These are phyloP conservation scores for Solanum okadae DNA, from an alignment of 257 asterid genomes.

Conservation along the genomic window DNA sequence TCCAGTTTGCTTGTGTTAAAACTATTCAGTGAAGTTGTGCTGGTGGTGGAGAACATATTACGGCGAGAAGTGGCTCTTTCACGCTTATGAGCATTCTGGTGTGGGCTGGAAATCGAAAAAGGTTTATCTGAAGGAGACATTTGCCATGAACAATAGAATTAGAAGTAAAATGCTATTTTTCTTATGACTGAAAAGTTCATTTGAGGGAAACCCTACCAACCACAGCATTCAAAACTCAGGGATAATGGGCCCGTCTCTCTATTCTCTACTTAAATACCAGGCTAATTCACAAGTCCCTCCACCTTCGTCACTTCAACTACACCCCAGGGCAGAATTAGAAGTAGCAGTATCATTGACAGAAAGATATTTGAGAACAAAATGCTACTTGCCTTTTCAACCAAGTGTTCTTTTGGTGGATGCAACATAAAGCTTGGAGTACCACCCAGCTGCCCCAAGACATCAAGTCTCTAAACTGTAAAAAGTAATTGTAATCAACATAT, in stretches of 20 bases:
- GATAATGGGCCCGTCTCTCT: background rate
- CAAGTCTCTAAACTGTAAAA: constrained; percentile 30
- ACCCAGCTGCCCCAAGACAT: constrained; percentile 21
- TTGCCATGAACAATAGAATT: background rate
- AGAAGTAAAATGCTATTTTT: background rate
- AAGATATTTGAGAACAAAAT: too few relatives aligned
- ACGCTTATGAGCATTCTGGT: too few relatives aligned
- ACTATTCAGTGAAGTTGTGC: background rate
- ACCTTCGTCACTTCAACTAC: too few relatives aligned
- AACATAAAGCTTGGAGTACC: constrained; percentile 33
- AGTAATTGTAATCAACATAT: background rate
- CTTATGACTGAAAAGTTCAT: background rate
- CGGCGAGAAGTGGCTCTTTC: too few relatives aligned
- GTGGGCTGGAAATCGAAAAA: background rate
- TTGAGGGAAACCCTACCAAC: background rate
- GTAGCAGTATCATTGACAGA: too few relatives aligned
- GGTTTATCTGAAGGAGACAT: background rate
- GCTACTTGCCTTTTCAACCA: constrained; percentile 59
- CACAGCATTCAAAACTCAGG: background rate
- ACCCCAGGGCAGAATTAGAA: too few relatives aligned
- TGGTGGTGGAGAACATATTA: too few relatives aligned
- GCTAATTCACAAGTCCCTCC: too few relatives aligned
- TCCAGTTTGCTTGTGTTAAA: background rate
- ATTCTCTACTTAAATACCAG: background rate
- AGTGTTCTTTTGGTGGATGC: constrained; percentile 51